phyloP scores from a whole-genome alignment of 805 yeast species.

The Spathaspora sp. region DNA sequence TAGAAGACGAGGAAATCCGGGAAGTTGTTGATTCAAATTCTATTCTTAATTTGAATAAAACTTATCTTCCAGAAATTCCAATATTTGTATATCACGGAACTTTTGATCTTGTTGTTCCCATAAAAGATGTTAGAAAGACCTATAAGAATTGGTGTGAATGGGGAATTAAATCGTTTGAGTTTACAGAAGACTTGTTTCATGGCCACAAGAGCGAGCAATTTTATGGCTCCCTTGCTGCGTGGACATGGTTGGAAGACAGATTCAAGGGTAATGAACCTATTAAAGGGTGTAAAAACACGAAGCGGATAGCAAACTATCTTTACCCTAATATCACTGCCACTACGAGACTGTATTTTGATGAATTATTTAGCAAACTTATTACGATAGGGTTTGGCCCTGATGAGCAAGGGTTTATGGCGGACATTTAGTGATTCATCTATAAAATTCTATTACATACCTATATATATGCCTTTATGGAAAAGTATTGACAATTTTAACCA shows the following conservation, averaged over 20 bases:
- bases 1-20: conserved; percentile 10
- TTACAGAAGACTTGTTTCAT: conserved; percentile 18
- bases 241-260: conserved; percentile 14
- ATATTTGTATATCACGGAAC: conserved; percentile 16
- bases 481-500: conserved; percentile 2
- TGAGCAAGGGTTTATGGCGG: neutral
- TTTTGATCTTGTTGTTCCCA: conserved; percentile 17
- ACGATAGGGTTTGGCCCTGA: neutral
- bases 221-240: conserved; percentile 18
- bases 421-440: neutral
- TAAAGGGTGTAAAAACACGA: conserved; percentile 50
- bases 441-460: neutral
- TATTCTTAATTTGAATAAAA: conserved; percentile 8
- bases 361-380: too few species aligned
- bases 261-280: conserved; percentile 39
- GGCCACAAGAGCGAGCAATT: conserved; percentile 23
- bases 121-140: conserved; percentile 15
- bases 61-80: neutral
- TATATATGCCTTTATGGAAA: neutral
- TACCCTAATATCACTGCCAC: conserved; percentile 12
- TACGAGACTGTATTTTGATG: neutral
- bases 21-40: conserved; percentile 19
- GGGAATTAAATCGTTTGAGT: conserved; percentile 26
- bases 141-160: conserved; percentile 25
- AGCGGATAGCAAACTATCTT: conserved; percentile 45